Conservation (phyloP, 192 early-diverging fungal species). For the Backusella tuberculispora region DNA sequence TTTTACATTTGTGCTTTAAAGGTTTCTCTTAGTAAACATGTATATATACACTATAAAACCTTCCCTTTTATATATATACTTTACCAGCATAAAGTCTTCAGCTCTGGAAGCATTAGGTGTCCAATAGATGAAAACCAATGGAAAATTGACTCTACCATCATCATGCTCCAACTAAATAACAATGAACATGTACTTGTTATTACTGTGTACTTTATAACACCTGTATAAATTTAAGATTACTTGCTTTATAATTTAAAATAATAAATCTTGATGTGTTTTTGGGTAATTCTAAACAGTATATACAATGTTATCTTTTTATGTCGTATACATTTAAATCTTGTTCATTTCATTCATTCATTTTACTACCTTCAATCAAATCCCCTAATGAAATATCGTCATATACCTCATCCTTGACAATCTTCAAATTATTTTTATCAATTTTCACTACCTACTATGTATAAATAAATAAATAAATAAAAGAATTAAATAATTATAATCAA, state of each 20-base stretch:
- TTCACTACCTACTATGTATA: too few species aligned
- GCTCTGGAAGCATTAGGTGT: constrained; percentile 52
- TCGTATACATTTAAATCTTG: neutral
- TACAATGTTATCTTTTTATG: neutral
- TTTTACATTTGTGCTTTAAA: too few species aligned
- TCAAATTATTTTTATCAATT: constrained; percentile 53
- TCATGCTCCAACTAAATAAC: constrained; percentile 51
- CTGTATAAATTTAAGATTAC: neutral
- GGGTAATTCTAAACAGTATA: constrained; percentile 50
- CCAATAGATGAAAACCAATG: constrained; percentile 75
- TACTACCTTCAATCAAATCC: constrained; percentile 57
- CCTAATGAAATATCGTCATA: constrained; percentile 52
- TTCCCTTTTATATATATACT: neutral
- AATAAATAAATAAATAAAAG: too few species aligned
- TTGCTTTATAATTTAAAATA: constrained; percentile 59
- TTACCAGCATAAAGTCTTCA: constrained; percentile 51
- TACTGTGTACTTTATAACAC: neutral
- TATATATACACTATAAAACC: neutral
- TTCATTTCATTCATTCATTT: neutral
- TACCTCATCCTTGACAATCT: constrained; percentile 56
- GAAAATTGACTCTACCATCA: constrained; percentile 74
- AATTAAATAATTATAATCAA: too few species aligned
- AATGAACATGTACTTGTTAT: neutral
- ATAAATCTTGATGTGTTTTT: constrained; percentile 68
- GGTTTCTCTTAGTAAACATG: too few species aligned